A percentile compares a stretch with the other conserved stretches of the same genome.
Evolutionary conservation across 2,329 filamentous ascomycete species (phyloP).

Genomic region (Cryphonectria carpinicola): DNA sequence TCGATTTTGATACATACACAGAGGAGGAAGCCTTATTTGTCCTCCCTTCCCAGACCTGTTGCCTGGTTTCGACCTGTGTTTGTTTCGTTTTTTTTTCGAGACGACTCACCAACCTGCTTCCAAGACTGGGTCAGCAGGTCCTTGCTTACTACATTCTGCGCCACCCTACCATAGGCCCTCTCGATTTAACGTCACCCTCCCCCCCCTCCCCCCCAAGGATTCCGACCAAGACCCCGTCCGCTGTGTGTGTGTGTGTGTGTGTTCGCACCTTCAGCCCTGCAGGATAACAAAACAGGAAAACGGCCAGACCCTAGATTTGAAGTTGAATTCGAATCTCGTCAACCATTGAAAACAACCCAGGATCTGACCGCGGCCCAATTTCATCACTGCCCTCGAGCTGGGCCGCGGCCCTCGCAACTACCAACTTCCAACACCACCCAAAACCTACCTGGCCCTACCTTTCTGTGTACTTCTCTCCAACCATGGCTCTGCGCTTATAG

Average conservation of each 20-base stretch:
- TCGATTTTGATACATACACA: neutral
- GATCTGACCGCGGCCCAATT: constrained; percentile 20
- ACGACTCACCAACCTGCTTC: neutral
- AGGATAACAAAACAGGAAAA: constrained; percentile 19
- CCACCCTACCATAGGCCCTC: constrained; percentile 7
- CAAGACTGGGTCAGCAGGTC: constrained; percentile 10
- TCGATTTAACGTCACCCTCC: constrained; percentile 24
- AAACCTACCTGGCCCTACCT: constrained; percentile 15
- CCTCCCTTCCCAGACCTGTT: neutral
- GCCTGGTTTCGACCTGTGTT: neutral
- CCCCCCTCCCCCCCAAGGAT: constrained; percentile 18
- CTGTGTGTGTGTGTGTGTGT: too few relatives aligned
- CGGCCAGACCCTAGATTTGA: constrained; percentile 20
- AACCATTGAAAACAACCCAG: constrained; percentile 22
- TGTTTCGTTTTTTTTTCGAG: neutral
- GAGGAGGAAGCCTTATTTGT: neutral
- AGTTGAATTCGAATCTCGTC: neutral
- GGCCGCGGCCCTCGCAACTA: constrained; percentile 25
- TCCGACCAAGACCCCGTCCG: constrained; percentile 6
- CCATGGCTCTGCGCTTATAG: constrained; percentile 39
- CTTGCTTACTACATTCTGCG: constrained; percentile 18
- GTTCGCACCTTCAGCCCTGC: constrained; percentile 15
- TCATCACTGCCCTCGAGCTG: constrained; percentile 5
- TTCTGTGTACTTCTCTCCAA: constrained; percentile 27
- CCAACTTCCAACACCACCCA: constrained; percentile 21